phyloP scores from a whole-genome alignment of 2,329 filamentous ascomycete genomes.

The Verticillium longisporum region DNA sequence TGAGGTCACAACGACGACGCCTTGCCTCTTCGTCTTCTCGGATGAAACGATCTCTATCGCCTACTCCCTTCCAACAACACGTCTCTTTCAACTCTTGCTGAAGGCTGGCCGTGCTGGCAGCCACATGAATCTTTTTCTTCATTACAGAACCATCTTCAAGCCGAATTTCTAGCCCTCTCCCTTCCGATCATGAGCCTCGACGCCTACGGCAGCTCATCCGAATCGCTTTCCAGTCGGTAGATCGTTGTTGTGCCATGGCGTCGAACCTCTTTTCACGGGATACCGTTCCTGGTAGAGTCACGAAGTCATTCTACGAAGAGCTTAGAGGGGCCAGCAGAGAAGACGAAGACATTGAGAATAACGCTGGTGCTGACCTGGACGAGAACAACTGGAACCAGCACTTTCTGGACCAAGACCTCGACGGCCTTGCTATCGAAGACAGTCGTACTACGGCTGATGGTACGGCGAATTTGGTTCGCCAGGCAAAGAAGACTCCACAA shows the following conservation, averaged over 20 bases:
- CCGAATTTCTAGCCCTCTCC: background rate
- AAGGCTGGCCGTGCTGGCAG: background rate
- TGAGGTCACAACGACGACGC: background rate
- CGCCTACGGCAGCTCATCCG: background rate
- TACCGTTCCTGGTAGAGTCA: constrained; percentile 23
- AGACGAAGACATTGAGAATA: constrained; percentile 32
- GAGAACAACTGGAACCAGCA: constrained; percentile 46
- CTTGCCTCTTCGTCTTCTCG: background rate
- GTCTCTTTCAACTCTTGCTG: background rate
- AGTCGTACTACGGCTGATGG: constrained; percentile 38
- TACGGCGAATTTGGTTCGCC: constrained; percentile 12
- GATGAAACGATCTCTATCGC: background rate
- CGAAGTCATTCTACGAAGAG: constrained; percentile 43
- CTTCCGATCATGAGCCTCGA: background rate
- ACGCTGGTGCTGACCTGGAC: constrained; percentile 37
- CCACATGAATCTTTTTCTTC: background rate
- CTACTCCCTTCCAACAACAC: background rate
- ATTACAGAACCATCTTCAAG: background rate
- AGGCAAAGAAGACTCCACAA: background rate
- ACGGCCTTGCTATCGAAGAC: constrained; percentile 34
- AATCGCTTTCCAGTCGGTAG: background rate
- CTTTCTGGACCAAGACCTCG: constrained; percentile 43
- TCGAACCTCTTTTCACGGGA: constrained; percentile 41
- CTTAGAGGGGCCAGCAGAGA: constrained; percentile 31
- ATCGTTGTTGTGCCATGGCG: constrained; percentile 26